Evolutionary conservation across 225 moss, liverwort and hornwort species (phyloP).

Genomic region (Lunularia cruciata): DNA sequence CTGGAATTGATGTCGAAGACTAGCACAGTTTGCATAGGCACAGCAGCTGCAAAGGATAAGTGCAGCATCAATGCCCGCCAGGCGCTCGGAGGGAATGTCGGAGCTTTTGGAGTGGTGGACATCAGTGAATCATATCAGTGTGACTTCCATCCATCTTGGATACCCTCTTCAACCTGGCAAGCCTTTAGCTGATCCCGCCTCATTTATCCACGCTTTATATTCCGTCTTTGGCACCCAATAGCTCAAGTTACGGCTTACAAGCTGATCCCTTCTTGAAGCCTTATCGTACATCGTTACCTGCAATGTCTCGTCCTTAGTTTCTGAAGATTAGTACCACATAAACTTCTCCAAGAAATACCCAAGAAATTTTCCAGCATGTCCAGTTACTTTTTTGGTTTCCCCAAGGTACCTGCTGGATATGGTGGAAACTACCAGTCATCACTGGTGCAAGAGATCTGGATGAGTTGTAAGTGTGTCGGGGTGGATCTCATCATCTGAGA

Average conservation of each 20-base stretch:
- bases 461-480: constrained; percentile 19
- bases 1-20: constrained; percentile 20
- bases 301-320: not conserved
- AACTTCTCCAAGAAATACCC: too few species aligned
- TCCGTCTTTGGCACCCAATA: not conserved
- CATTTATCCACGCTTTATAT: not conserved
- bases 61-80: constrained; percentile 30
- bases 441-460: constrained; percentile 14
- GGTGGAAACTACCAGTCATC: constrained; percentile 15
- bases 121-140: constrained; percentile 20
- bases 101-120: constrained; percentile 30
- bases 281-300: not conserved
- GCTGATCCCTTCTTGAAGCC: not conserved
- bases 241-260: not conserved
- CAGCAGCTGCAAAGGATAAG: constrained; percentile 33
- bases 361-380: not conserved
- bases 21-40: constrained; percentile 26
- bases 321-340: too few species aligned
- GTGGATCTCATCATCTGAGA: not conserved
- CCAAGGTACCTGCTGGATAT: constrained; percentile 1
- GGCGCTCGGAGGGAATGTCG: constrained; percentile 30
- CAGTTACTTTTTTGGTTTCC: not conserved
- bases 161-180: not conserved
- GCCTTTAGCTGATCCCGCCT: not conserved
- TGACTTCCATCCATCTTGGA: constrained; percentile 7